A percentile compares a stretch with the other conserved stretches of the same genome.
phyloP scores from a whole-genome alignment of 2,329 filamentous ascomycete genomes.

The Colletotrichum australisinense region DNA sequence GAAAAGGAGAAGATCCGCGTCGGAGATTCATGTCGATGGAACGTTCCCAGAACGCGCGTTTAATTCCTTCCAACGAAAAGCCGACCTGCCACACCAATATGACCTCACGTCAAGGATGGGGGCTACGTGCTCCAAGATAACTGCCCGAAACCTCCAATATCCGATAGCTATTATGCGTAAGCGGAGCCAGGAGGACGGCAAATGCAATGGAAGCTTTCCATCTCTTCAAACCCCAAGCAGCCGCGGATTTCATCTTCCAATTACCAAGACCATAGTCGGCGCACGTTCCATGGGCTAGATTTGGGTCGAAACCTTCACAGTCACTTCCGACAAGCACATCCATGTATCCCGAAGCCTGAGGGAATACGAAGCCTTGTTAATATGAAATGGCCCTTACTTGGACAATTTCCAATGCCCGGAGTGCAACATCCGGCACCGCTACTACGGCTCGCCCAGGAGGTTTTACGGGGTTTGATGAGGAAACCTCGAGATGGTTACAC shows the following conservation, averaged over 20 bases:
- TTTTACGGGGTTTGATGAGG: neutral
- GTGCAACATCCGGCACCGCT: neutral
- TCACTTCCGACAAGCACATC: neutral
- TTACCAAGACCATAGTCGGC: neutral
- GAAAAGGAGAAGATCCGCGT: neutral
- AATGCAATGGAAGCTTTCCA: neutral
- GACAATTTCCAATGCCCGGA: neutral
- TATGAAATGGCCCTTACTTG: neutral
- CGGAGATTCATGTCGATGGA: neutral
- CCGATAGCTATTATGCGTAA: neutral
- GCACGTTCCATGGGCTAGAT: neutral
- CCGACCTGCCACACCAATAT: neutral
- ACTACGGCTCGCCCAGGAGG: neutral
- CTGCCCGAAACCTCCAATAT: neutral
- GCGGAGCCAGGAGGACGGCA: neutral
- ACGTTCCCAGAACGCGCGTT: neutral
- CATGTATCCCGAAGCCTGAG: neutral
- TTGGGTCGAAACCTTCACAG: neutral
- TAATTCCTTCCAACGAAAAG: neutral
- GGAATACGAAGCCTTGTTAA: neutral
- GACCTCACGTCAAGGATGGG: neutral
- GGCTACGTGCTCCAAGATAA: neutral
- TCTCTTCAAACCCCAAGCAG: neutral
- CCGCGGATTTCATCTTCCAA: neutral
- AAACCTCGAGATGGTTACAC: neutral